phyloP scores from a whole-genome alignment of 305 asterid genomes.

The Ilex paraguariensis region DNA sequence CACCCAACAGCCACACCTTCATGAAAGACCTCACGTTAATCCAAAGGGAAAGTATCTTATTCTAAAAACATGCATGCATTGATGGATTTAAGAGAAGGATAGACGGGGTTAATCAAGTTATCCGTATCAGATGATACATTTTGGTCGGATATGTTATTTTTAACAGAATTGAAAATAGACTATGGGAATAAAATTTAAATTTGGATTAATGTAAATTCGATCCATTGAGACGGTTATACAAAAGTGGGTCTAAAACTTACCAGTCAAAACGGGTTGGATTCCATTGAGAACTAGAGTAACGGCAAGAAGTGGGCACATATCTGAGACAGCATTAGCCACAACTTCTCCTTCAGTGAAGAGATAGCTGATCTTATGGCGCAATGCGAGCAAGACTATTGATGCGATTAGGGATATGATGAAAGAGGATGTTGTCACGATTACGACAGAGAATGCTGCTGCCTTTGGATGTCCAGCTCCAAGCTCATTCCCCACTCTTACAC shows the following conservation, averaged over 20 bases:
- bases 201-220: neutral
- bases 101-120: too few species aligned
- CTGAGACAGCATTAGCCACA: constrained; percentile 30
- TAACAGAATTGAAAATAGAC: too few species aligned
- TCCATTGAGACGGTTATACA: too few species aligned
- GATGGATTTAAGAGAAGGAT: too few species aligned
- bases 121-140: too few species aligned
- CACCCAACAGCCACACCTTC: constrained; percentile 21
- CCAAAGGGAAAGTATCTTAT: too few species aligned
- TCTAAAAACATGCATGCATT: too few species aligned
- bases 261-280: constrained; percentile 28
- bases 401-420: constrained; percentile 15
- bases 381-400: constrained; percentile 14
- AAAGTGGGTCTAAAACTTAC: constrained; percentile 2
- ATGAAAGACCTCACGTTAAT: too few species aligned
- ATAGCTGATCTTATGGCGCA: constrained; percentile 21
- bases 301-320: constrained; percentile 23
- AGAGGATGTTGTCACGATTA: constrained; percentile 14
- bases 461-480: constrained; percentile 29
- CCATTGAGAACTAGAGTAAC: constrained; percentile 25
- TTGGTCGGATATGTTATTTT: too few species aligned
- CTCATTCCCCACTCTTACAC: constrained; percentile 31
- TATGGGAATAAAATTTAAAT: too few species aligned
- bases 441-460: constrained; percentile 28
- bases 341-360: constrained; percentile 25